Base-by-base conservation (phyloP, 352 stramenopile genomes). In the Globisporangium uncinulatum region DNA sequence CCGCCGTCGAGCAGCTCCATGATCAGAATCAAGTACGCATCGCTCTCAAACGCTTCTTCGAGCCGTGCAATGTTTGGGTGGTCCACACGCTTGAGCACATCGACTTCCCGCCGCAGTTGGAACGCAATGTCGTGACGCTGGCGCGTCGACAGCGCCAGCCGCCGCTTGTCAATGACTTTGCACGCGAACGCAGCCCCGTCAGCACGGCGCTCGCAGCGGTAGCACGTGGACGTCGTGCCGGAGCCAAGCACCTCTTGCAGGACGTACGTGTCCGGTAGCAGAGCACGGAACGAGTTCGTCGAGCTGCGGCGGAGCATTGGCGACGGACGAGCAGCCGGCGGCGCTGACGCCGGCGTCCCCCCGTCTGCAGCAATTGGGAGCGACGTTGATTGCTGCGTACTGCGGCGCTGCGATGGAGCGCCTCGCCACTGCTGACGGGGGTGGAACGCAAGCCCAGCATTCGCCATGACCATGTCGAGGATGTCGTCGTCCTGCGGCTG, bases 81-180 rank as follows among this genome's bases (percentile, higher is more conserved):
- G 51, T 86, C 57, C 34, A 94, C 65, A 9, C 66, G 68, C 17
- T 60, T 51, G n/a, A 92, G 61, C 14, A 94, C 69, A 21, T 89
- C 73, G 14, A 90, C 76, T 61, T 90, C 77, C 1, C 79, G 68
- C 2, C 81, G 73, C 41, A 94, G 53, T 32, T 90, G 79, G 31
- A 69, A 60, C 10, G 67, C 70, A 54, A 91, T 79, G 37, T 83
- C 74, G 17, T 78, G 62, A 37, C 78, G 69, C 50, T 83, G 76
- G 24, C 67, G 59, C 9, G 67, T 56, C 42, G 81, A 80, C 9
- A 74, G 61, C 9, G 76, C 71, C 11, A 91, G 62, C 0, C 65
- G 66, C 3, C 72, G 70, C 66, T 91, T 91, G 66, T 91, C 79
- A 54, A 91, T 87, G 51, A 91, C 79, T 53, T 91, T 91, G 59